A percentile compares a stretch with the other conserved stretches of the same genome.
phyloP scores from a whole-genome alignment of 495 filamentous ascomycete genomes.

The Lophiotrema nucula region DNA sequence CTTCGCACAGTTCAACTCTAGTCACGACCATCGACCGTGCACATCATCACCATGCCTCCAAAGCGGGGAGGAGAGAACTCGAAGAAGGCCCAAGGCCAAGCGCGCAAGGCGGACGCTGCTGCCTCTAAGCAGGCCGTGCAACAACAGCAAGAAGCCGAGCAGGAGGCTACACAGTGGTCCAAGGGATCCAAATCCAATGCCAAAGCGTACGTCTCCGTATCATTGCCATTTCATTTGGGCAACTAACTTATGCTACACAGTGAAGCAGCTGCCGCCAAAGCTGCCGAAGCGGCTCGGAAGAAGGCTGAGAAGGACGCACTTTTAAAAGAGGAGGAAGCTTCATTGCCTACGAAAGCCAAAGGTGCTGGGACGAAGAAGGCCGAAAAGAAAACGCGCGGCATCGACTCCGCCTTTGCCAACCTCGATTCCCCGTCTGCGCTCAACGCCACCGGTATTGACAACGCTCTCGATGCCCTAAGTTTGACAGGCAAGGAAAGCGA shows the following conservation, averaged over 20 bases:
- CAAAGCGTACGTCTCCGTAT: slow-evolving; percentile 68
- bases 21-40: too few species aligned
- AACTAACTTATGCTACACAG: slow-evolving; percentile 45
- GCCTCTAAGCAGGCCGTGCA: slow-evolving; percentile 71
- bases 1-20: too few species aligned
- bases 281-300: slow-evolving; percentile 78
- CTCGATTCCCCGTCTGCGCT: slow-evolving; percentile 52
- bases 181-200: slow-evolving; percentile 79
- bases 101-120: slow-evolving; percentile 87
- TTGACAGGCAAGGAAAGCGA: slow-evolving; percentile 54
- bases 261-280: slow-evolving; percentile 81
- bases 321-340: slow-evolving; percentile 78
- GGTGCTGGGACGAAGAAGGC: slow-evolving; percentile 60
- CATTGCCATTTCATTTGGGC: slow-evolving; percentile 1
- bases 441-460: slow-evolving; percentile 83
- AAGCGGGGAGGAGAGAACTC: slow-evolving; percentile 70
- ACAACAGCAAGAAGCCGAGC: slow-evolving; percentile 62
- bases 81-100: slow-evolving; percentile 89
- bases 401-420: slow-evolving; percentile 35
- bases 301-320: slow-evolving; percentile 84
- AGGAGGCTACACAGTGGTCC: slow-evolving; percentile 75
- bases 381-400: slow-evolving; percentile 63
- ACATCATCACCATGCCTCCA: slow-evolving; percentile 46
- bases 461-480: slow-evolving; percentile 79
- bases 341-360: slow-evolving; percentile 56